These are phyloP conservation scores for Euphorbia tirucalli DNA, from an alignment of 345 rosid species.

Conservation along the genomic window DNA sequence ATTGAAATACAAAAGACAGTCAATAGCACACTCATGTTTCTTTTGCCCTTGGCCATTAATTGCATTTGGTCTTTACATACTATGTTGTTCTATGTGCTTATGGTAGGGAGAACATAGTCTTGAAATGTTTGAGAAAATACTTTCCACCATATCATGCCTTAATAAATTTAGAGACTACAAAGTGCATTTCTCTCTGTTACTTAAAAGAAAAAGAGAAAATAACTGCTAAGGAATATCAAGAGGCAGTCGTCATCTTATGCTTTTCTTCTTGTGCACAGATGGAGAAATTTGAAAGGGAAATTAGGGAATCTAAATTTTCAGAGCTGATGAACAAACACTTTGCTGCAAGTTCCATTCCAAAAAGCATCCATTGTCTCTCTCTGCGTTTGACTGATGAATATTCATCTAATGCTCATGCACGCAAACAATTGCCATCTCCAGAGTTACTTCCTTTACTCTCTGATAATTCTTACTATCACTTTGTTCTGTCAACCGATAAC, in stretches of 20 bases:
- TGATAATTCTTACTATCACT: conserved; percentile 87
- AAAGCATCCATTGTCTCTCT: conserved; percentile 96
- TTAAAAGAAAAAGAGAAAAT: neutral
- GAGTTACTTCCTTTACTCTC: conserved; percentile 94
- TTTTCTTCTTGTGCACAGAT: conserved; percentile 47
- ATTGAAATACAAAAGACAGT: no score
- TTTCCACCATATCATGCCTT: no score
- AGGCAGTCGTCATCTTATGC: conserved; percentile 5
- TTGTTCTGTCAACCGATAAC: conserved; percentile 83
- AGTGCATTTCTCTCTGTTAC: neutral
- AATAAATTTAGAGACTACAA: neutral
- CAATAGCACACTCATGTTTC: no score
- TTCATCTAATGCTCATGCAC: conserved; percentile 98
- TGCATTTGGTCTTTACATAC: no score
- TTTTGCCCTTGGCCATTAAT: no score
- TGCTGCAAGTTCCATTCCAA: conserved; percentile 98
- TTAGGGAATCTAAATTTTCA: conserved; percentile 84
- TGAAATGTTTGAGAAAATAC: no score
- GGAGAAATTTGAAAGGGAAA: conserved; percentile 86
- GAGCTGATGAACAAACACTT: conserved; percentile 99
- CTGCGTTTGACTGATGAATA: conserved; percentile 95
- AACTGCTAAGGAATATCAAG: neutral
- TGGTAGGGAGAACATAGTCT: no score
- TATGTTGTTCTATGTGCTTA: no score
- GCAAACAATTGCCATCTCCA: conserved; percentile 96